These are phyloP conservation scores for Neopestalotiopsis clavispora DNA, from an alignment of 2,329 filamentous ascomycete species.

Conservation along the genomic window DNA sequence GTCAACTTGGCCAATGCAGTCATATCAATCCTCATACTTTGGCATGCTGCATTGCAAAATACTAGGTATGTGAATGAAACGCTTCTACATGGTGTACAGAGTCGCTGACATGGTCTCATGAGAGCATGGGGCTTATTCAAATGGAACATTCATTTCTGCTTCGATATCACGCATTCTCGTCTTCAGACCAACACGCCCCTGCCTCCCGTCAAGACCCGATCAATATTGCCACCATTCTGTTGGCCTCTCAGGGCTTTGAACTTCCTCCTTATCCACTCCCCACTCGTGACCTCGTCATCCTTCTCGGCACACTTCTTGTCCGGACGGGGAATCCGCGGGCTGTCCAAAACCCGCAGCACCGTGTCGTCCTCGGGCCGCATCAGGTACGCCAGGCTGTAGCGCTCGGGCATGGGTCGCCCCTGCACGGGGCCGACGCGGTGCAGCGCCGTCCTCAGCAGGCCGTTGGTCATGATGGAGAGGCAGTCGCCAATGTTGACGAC, in stretches of 20 bases:
- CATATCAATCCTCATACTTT: too few relatives aligned
- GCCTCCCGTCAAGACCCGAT: slow-evolving; percentile 10
- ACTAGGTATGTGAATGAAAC: neutral
- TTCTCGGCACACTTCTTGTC: neutral
- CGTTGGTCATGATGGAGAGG: slow-evolving; percentile 9
- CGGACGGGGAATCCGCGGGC: neutral
- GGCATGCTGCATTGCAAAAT: neutral
- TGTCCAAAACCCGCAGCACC: neutral
- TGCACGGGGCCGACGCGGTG: slow-evolving; percentile 3
- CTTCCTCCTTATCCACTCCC: slow-evolving; percentile 13
- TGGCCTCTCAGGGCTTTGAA: slow-evolving; percentile 7
- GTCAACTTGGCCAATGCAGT: too few relatives aligned
- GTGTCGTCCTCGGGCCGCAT: slow-evolving; percentile 3
- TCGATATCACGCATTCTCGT: neutral
- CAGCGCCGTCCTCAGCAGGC: neutral
- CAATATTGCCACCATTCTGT: neutral
- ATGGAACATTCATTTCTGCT: neutral
- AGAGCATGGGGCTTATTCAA: neutral
- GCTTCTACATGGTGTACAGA: neutral
- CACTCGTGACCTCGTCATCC: neutral
- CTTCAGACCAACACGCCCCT: neutral
- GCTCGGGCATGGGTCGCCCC: neutral
- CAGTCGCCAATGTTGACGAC: slow-evolving; percentile 11
- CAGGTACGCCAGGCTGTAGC: slow-evolving; percentile 6
- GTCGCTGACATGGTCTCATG: neutral